Evolutionary conservation across 2,329 filamentous ascomycete species (phyloP).

Genomic region (Pseudocercospora vitis): DNA sequence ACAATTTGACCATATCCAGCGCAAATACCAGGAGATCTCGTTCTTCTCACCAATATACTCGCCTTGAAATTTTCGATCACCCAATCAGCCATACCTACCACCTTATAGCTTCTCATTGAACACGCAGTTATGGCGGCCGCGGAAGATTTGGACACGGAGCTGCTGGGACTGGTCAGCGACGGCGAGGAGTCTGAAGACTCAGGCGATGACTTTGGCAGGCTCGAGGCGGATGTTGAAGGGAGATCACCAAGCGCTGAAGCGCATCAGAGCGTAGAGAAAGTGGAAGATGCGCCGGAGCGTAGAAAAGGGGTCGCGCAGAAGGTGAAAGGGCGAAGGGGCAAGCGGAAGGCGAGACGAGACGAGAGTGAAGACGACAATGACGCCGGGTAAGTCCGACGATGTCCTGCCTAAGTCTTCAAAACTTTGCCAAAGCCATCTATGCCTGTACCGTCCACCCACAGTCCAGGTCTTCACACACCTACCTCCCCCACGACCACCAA

Average conservation of each 20-base stretch:
- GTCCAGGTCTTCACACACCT: not conserved
- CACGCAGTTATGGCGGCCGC: slow-evolving; percentile 43
- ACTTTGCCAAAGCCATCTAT: not conserved
- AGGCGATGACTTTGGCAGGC: slow-evolving; percentile 44
- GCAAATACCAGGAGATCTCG: too few species aligned
- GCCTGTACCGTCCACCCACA: not conserved
- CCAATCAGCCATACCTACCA: not conserved
- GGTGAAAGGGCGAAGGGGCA: slow-evolving; percentile 41
- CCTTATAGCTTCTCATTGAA: too few species aligned
- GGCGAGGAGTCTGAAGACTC: slow-evolving; percentile 49
- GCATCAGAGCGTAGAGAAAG: slow-evolving; percentile 41
- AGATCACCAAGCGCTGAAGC: slow-evolving; percentile 56
- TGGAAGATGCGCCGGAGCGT: slow-evolving; percentile 38
- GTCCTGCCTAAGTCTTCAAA: not conserved
- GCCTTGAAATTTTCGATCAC: too few species aligned
- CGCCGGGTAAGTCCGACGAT: slow-evolving; percentile 67
- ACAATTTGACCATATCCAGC: too few species aligned
- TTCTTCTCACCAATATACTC: too few species aligned
- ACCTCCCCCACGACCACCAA: slow-evolving; percentile 20
- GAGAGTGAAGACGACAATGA: slow-evolving; percentile 65
- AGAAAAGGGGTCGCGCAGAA: slow-evolving; percentile 49
- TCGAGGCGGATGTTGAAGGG: slow-evolving; percentile 55
- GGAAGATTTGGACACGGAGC: slow-evolving; percentile 77
- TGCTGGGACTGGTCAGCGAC: slow-evolving; percentile 77
- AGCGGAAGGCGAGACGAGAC: slow-evolving; percentile 52